Evolutionary conservation across 2,329 filamentous ascomycete genomes (phyloP), one percentile per base, ranked within the genome.

Genomic region (Apiospora phragmitis): DNA sequence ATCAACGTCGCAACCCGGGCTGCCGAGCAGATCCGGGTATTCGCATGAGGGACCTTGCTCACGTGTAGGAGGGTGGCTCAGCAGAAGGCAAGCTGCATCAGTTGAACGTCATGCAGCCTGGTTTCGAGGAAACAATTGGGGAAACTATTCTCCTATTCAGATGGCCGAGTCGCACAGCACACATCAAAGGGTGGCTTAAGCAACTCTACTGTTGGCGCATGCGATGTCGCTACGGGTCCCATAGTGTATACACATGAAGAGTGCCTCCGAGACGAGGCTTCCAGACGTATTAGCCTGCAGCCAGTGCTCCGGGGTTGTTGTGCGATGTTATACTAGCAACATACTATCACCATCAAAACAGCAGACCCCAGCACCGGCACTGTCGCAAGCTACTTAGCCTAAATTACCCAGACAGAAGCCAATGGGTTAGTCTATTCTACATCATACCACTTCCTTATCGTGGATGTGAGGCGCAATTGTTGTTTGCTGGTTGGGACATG

Each of bases 71-170:
- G 55, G 32, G 32, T 62, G 32, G 55, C 55, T 70, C 69, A 72
- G 69, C 67, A 49, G 14, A 70, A 47, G 59, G 32, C 69, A 43
- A 68, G 67, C 66, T 49, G 32, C 29, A 38, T 35, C 16, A 21
- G 55, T 62, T 62, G 55, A n/a, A 41, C 65, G 66, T 47, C 32
- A 66, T 69, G 70, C 62, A 74, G 68, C 70, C 71, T 72, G 69
- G 69, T 70, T 71, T 70, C 65, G 69, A 69, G 51, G 72, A 69
- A 72, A 72, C 45, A 70, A 69, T 47, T 72, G 73, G 74, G 68
- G 74, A 71, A 74, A 73, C 73, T 75, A 72, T 72, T 71, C 70
- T 73, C 74, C 74, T 76, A 74, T 71, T 71, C 70, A 75, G 74
- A 75, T 75, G 69, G 71, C 74, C 73, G 74, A 73, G 73, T 74